Conservation (phyloP, 2,329 filamentous ascomycete genomes). For the Fusarium coffeatum region DNA sequence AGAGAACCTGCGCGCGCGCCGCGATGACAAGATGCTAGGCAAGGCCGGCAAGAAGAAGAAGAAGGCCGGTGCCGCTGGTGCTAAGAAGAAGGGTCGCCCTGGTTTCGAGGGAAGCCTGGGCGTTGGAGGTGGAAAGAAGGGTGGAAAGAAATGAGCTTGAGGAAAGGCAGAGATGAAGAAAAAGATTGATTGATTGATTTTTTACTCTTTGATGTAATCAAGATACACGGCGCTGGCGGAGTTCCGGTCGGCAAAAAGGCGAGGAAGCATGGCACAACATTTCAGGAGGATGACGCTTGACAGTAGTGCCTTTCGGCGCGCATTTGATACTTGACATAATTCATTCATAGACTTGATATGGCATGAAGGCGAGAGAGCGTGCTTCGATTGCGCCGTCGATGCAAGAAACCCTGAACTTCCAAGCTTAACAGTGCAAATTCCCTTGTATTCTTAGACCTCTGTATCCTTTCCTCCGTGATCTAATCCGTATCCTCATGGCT, state of each 20-base stretch:
- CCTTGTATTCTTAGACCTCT: background rate
- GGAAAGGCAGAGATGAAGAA: conserved; percentile 11
- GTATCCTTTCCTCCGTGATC: background rate
- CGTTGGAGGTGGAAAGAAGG: conserved; percentile 63
- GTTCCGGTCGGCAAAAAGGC: conserved; percentile 38
- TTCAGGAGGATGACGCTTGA: conserved; percentile 6
- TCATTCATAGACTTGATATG: conserved; percentile 14
- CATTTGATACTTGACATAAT: conserved; percentile 22
- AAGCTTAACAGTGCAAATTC: background rate
- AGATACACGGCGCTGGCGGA: conserved; percentile 44
- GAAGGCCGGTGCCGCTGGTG: conserved; percentile 44
- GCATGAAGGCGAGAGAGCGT: conserved; percentile 27
- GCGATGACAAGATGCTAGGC: conserved; percentile 75
- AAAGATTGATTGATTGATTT: conserved; percentile 26
- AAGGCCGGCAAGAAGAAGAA: conserved; percentile 70
- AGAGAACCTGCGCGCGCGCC: conserved; percentile 78
- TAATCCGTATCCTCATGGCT: background rate
- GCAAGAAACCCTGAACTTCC: background rate
- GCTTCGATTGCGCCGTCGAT: conserved; percentile 11
- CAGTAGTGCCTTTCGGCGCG: conserved; percentile 2
- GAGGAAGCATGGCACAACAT: conserved; percentile 19
- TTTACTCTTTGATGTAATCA: conserved; percentile 33
- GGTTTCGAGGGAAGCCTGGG: conserved; percentile 78
- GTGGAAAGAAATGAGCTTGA: conserved; percentile 58
- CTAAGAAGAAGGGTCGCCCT: conserved; percentile 64